Evolutionary conservation across 106 monocot genomes (phyloP), one percentile per base, ranked within the genome.

Genomic region (Chionographis japonica): DNA sequence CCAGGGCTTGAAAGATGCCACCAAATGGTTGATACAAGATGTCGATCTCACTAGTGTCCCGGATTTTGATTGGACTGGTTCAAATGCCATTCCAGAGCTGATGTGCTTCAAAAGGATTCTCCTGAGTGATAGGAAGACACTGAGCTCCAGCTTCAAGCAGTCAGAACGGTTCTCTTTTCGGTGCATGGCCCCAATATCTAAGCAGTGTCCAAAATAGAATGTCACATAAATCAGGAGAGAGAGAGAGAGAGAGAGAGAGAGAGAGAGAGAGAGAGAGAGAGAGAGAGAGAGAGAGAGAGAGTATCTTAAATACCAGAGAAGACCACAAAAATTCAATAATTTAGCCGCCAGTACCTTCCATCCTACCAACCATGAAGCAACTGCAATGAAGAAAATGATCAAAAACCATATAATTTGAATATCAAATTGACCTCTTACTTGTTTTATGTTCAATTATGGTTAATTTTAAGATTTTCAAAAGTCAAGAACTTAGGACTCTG

Each of bases 61-160:
- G 35, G 63, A 62, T 74, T 59, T 82, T 40, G 62, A 53, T 62
- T 37, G 36, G 2, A 58, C 54, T 62, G 51, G 41, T 36, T 78
- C 54, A 77, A 77, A 76, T 91, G 81, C 87, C 91, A 91, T 91
- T 76, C 79, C 77, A 79, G 64, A 78, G 69, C 51, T 62, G 50
- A 60, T 70, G 39, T 56, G 68, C 66, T 51, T 53, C 18, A 56
- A 70, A 72, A 27, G 38, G 42, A 52, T 61, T 67, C 62, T 74
- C 46, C 60, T 39, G 51, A 67, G 53, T 63, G 81, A 81, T 16
- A 59, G 11, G 19, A 37, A 37, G 20, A 55, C 4, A 16, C 64
- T 40, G 12, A 40, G 13, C 49, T 42, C 74, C 43, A 65, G 14
- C 15, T 74, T 78, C 50, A 4, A 73, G 15, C 56, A 68, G 72